A percentile compares a stretch with the other conserved stretches of the same genome.
phyloP scores from a whole-genome alignment of 208 protist species.

The Zelonia costaricensis region DNA sequence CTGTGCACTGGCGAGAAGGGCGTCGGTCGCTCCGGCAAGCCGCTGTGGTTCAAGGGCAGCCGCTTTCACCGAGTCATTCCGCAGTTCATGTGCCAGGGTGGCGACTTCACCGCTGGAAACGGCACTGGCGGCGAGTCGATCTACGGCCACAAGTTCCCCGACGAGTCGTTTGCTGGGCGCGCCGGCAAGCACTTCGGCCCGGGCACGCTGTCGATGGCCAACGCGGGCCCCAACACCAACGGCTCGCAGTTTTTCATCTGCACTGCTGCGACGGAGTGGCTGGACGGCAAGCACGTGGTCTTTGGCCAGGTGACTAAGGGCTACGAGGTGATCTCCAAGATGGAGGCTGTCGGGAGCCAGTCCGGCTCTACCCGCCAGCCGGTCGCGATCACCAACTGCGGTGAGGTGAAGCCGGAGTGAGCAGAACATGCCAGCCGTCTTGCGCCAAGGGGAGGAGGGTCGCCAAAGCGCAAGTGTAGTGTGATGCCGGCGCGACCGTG shows the following conservation, averaged over 20 bases:
- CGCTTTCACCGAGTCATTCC: slow-evolving; percentile 96
- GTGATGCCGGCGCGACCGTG: neutral
- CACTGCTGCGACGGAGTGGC: slow-evolving; percentile 72
- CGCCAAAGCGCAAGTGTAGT: too few species aligned
- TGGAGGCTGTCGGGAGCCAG: slow-evolving; percentile 75
- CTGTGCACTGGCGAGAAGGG: slow-evolving; percentile 94
- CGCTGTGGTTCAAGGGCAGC: slow-evolving; percentile 95
- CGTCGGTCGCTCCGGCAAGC: slow-evolving; percentile 81
- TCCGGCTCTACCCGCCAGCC: slow-evolving; percentile 71
- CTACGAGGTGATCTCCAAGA: slow-evolving; percentile 79
- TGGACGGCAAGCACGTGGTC: slow-evolving; percentile 95
- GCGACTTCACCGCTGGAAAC: slow-evolving; percentile 95
- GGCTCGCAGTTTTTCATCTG: slow-evolving; percentile 94
- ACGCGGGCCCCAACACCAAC: slow-evolving; percentile 94
- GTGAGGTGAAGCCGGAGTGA: slow-evolving; percentile 60
- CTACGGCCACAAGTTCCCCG: slow-evolving; percentile 92
- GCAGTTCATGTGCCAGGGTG: slow-evolving; percentile 95
- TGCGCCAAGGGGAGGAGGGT: neutral
- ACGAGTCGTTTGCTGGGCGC: slow-evolving; percentile 92
- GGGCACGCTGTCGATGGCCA: slow-evolving; percentile 92
- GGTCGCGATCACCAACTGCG: slow-evolving; percentile 74
- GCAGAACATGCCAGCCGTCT: neutral
- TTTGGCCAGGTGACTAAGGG: slow-evolving; percentile 93
- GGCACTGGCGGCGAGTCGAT: slow-evolving; percentile 94
- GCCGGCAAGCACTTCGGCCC: slow-evolving; percentile 73